These are phyloP conservation scores for Saccharomyces pastorianus DNA, from an alignment of 1,139 yeast genomes.

Conservation along the genomic window DNA sequence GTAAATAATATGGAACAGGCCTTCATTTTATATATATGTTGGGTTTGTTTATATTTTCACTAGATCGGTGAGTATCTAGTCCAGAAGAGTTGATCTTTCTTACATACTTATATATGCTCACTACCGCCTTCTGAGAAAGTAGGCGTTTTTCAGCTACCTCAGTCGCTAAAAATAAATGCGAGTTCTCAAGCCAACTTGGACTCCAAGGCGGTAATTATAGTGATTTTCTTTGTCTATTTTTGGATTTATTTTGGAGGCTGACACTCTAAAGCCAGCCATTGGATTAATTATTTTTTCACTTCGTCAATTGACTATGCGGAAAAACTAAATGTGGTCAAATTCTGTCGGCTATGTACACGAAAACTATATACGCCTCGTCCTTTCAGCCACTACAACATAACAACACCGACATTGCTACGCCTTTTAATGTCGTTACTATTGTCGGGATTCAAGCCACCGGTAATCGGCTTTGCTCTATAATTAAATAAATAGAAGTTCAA, in stretches of 20 bases:
- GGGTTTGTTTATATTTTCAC: background rate
- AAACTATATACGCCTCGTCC: background rate
- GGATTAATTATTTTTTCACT: background rate
- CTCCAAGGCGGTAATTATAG: background rate
- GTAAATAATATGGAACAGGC: slow-evolving; percentile 3
- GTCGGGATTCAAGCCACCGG: slow-evolving; percentile 64
- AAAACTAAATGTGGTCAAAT: background rate
- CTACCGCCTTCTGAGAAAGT: background rate
- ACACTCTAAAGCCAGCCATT: background rate
- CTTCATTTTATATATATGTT: background rate
- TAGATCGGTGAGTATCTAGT: background rate
- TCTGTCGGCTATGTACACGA: background rate
- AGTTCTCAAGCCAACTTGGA: background rate
- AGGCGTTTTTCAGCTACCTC: background rate
- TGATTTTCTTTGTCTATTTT: background rate
- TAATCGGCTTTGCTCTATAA: slow-evolving; percentile 70
- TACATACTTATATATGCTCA: background rate
- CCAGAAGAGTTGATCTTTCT: background rate
- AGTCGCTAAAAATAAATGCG: background rate
- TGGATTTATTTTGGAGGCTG: background rate
- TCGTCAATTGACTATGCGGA: background rate
- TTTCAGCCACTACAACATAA: slow-evolving; percentile 46
- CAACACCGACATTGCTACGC: slow-evolving; percentile 83
- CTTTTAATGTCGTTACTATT: slow-evolving; percentile 44
- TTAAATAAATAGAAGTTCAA: slow-evolving; percentile 87